Evolutionary conservation across 1,284 basidiomycete species (phyloP), one percentile per base, ranked within the genome.

Genomic region (Ceratobasidium sp.): DNA sequence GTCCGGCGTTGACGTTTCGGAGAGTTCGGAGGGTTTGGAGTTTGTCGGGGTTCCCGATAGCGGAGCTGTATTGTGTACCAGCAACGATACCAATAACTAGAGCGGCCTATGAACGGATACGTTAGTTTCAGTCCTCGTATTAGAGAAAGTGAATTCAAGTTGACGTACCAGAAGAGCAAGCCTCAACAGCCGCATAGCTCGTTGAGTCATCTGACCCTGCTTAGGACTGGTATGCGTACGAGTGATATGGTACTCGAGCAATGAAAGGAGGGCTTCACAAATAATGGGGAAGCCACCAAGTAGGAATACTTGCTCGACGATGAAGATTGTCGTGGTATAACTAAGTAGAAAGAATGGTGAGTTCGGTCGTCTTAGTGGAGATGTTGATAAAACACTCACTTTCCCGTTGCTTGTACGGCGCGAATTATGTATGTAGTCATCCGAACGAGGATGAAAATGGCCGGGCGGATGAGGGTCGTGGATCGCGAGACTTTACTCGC

Each of bases 381-480:
- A 8, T 62, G 2, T 2, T 54, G 51, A 17, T n/a, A 1, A 22
- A 7, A 41, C 14, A 41, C 67, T 71, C 44, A 65, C 50, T 73
- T 67, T 48, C 73, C 48, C 14, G 60, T 47, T 0, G 78, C 69
- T 41, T 77, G 65, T 1, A 78, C n/a, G 3, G 78, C 76, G 11
- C 79, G 76, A 6, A 79, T 71, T 31, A 77, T 50, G 45, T 73
- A 79, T 0, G 79, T 79, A 3, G 67, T 78, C 17, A 77, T 57
- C 7, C 79, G 77, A 29, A 72, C 27, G 24, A 64, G 1, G 8
- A 77, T 36, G 31, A 79, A 76, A n/a, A 78, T 48, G 44, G 73
- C 33, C 0, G 78, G 79, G 5, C 79, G 76, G 6, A 79, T 73
- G 33, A 79, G 64, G 22, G 75, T n/a, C 1, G 41, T 22, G 0